A percentile compares a stretch with the other conserved stretches of the same genome.
Conservation (phyloP, 2,329 filamentous ascomycete genomes). For the Hypoxylon sp. region DNA sequence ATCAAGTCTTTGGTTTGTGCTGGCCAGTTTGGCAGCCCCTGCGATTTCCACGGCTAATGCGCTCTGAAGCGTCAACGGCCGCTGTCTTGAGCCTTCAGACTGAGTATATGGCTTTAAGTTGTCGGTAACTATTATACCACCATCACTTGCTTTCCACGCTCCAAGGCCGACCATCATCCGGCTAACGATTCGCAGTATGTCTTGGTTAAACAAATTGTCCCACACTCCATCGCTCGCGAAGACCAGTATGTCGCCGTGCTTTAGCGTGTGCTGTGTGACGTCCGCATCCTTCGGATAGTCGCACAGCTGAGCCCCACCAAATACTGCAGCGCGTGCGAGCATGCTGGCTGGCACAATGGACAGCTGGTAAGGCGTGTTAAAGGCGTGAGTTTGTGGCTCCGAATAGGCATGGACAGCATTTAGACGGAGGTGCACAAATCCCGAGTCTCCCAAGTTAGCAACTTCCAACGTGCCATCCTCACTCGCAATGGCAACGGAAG, state of each 20-base stretch:
- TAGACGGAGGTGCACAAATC: conserved; percentile 87
- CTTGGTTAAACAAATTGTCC: conserved; percentile 94
- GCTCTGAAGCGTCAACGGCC: conserved; percentile 76
- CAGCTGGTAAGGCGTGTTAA: conserved; percentile 97
- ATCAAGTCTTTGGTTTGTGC: conserved; percentile 83
- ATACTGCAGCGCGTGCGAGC: conserved; percentile 83
- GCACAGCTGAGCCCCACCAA: conserved; percentile 84
- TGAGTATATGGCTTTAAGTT: conserved; percentile 68
- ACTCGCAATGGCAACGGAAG: conserved; percentile 84
- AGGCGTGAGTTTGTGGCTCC: conserved; percentile 91
- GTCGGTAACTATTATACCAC: conserved; percentile 75
- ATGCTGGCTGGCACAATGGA: conserved; percentile 87
- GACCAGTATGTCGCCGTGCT: conserved; percentile 93
- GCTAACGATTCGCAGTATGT: conserved; percentile 85
- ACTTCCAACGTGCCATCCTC: conserved; percentile 84
- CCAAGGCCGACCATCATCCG: conserved; percentile 79
- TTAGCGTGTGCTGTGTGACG: conserved; percentile 80
- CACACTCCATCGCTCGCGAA: conserved; percentile 96
- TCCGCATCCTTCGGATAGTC: conserved; percentile 89
- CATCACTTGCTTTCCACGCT: conserved; percentile 78
- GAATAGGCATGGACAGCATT: conserved; percentile 89
- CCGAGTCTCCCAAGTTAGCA: conserved; percentile 95
- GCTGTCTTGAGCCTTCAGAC: conserved; percentile 45
- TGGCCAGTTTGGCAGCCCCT: conserved; percentile 85
- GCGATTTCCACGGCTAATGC: conserved; percentile 84